Conservation (phyloP, 2,329 filamentous ascomycete species). For the Colletotrichum filicis region DNA sequence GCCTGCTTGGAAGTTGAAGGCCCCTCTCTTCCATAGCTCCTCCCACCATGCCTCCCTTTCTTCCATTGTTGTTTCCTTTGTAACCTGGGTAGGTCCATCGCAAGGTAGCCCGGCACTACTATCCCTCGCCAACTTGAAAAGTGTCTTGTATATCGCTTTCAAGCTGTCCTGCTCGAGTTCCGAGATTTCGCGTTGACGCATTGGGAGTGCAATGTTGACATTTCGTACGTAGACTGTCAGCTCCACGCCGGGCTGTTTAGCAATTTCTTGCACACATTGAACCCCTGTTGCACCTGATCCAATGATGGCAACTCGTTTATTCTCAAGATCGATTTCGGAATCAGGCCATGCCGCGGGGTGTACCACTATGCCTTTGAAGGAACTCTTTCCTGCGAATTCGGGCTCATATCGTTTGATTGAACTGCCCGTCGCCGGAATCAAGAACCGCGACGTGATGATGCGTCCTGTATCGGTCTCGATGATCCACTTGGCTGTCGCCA, state of each 20-base stretch:
- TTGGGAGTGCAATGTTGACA: constrained; percentile 68
- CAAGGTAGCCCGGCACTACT: constrained; percentile 64
- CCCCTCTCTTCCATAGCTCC: constrained; percentile 55
- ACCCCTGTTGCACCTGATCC: constrained; percentile 44
- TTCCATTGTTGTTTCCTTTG: constrained; percentile 50
- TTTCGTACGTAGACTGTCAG: constrained; percentile 66
- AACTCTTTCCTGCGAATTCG: constrained; percentile 44
- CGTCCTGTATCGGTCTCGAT: constrained; percentile 54
- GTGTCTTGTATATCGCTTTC: constrained; percentile 47
- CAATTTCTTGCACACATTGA: constrained; percentile 44
- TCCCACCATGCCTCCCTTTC: constrained; percentile 57
- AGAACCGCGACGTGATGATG: constrained; percentile 51
- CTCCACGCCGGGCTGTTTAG: constrained; percentile 46
- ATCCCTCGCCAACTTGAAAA: constrained; percentile 56
- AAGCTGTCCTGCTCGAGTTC: constrained; percentile 56
- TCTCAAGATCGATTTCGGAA: constrained; percentile 31
- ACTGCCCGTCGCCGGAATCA: constrained; percentile 59
- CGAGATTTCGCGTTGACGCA: constrained; percentile 60
- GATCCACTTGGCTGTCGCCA: constrained; percentile 50
- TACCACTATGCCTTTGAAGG: constrained; percentile 42
- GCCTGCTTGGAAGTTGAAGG: constrained; percentile 57
- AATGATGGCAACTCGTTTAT: constrained; percentile 44
- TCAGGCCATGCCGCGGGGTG: constrained; percentile 44
- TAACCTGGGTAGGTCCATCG: constrained; percentile 56
- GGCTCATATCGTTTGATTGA: constrained; percentile 54